Conservation (phyloP, 225 moss, liverwort and hornwort species). For the Marchantia polymorpha region DNA sequence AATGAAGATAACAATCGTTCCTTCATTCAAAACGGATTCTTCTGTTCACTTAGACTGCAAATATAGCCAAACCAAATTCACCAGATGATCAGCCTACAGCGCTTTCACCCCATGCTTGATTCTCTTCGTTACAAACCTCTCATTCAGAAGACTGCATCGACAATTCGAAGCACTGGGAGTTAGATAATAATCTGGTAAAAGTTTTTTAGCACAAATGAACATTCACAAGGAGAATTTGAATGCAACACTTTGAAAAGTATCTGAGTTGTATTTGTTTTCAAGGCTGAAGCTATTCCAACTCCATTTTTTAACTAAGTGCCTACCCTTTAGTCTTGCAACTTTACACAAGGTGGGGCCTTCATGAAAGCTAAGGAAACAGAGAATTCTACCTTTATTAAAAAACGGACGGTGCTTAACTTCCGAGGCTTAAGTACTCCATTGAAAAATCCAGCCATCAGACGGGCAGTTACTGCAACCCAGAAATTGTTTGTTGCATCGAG, state of each 20-base stretch:
- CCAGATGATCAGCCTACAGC: conserved; percentile 43
- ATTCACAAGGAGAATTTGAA: too few species aligned
- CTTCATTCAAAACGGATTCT: too few species aligned
- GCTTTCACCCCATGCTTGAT: conserved; percentile 68
- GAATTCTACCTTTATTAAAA: too few species aligned
- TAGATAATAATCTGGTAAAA: too few species aligned
- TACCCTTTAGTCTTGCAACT: too few species aligned
- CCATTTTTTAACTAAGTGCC: too few species aligned
- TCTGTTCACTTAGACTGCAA: too few species aligned
- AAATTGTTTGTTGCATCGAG: conserved; percentile 65
- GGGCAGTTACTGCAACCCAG: conserved; percentile 63
- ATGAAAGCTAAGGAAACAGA: not conserved
- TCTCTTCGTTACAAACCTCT: conserved; percentile 67
- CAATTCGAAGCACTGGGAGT: too few species aligned
- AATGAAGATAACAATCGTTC: too few species aligned
- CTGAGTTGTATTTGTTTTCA: not conserved
- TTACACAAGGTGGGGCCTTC: not conserved
- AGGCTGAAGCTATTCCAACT: too few species aligned
- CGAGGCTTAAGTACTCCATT: conserved; percentile 82
- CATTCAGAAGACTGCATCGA: conserved; percentile 72
- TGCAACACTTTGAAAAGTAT: not conserved
- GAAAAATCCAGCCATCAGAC: conserved; percentile 68
- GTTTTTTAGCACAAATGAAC: too few species aligned
- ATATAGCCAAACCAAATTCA: not conserved
- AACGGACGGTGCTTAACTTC: conserved; percentile 45